Evolutionary conservation across 305 asterid genomes (phyloP), one percentile per base, ranked within the genome.

Genomic region (Petunia hybrid): DNA sequence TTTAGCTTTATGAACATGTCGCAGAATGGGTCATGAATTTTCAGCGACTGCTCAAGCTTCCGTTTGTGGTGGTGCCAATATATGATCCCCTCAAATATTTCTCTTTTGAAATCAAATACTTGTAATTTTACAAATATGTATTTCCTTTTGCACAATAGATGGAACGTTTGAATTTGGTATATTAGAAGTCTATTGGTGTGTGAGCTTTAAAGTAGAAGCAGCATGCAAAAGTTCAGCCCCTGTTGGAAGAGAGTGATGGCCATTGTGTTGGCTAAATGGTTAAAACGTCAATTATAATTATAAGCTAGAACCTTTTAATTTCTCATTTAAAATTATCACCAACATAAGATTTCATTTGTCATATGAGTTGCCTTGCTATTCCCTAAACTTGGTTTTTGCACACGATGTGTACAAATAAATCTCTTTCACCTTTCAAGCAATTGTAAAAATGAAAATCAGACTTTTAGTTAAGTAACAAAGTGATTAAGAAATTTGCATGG

Each of bases 11-110:
- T 48, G 76, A 73, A 35, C 62, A 35, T 48, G 62, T 3, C 35
- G 78, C 78, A 12, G 45, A 48, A 73, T 73, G 62, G 78, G 62
- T 73, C 35, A 12, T 35, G 62, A 22, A 46, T 70, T 70, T 2
- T 71, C 35, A 71, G 12, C 48, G 62, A 35, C 12, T 73, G 62
- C 62, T 73, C 35, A 48, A 12, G 35, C 12, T 71, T 45, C 61
- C 76, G 22, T 31, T 13, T 31, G 31, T 70, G 5, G 9, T 31
- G 61, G 31, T 70, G 43, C 61, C 60, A 45, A 10, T 45, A 22
- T 70, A 59, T 70, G 56, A n/a, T 1, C 36, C 76, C 56, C 14
- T 41, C 62, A 71, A 35, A 12, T 71, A 48, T 48, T 35, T 35
- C 13, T 35, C 48, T 73, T 70, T 31, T 48, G 43, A 71, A 71